Conservation (phyloP, 441 rosid genomes). For the Populus hybrid region DNA sequence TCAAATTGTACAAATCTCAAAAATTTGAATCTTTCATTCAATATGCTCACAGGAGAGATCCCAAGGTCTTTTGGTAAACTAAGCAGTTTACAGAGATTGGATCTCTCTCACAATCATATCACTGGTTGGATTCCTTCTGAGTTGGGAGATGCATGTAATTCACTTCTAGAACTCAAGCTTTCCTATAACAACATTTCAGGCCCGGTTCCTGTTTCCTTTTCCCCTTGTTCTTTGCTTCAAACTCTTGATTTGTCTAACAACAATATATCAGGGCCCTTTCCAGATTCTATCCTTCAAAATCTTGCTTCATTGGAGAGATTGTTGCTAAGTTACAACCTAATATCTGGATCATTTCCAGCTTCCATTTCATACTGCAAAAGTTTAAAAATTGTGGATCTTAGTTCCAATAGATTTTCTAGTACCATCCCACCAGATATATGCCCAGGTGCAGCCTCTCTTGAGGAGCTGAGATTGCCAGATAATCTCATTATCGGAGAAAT, state of each 20-base stretch:
- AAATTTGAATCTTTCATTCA: constrained; percentile 57
- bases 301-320: constrained; percentile 63
- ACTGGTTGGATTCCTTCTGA: constrained; percentile 85
- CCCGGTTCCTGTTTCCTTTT: constrained; percentile 56
- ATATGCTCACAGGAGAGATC: constrained; percentile 63
- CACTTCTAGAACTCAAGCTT: constrained; percentile 58
- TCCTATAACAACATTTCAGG: constrained; percentile 78
- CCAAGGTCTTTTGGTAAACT: constrained; percentile 63
- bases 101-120: constrained; percentile 71
- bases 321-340: constrained; percentile 64
- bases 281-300: constrained; percentile 52
- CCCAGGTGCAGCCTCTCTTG: constrained; percentile 71
- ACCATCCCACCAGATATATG: constrained; percentile 75
- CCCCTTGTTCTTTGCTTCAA: constrained; percentile 68
- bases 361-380: constrained; percentile 70
- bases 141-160: constrained; percentile 60
- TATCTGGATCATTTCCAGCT: constrained; percentile 68
- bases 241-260: constrained; percentile 80
- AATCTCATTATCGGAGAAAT: constrained; percentile 71
- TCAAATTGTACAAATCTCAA: constrained; percentile 78
- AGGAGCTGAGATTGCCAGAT: constrained; percentile 83
- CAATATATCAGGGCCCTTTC: constrained; percentile 78
- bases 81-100: constrained; percentile 53
- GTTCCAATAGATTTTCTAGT: constrained; percentile 78
- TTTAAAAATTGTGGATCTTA: constrained; percentile 59